phyloP scores from a whole-genome alignment of 2,329 filamentous ascomycete genomes.

The Pezicula carpinea region DNA sequence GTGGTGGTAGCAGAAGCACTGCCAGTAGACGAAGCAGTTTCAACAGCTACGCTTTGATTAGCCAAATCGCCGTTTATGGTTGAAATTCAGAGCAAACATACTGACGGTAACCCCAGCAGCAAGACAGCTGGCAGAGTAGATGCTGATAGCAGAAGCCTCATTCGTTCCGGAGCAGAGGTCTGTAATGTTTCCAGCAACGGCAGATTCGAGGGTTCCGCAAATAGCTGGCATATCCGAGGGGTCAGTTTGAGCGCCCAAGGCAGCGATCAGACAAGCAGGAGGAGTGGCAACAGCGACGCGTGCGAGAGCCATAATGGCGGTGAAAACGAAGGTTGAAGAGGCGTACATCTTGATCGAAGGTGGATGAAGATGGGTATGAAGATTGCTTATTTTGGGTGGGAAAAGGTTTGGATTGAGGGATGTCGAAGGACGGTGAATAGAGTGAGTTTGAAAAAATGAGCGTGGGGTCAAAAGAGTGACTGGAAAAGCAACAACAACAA shows the following conservation, averaged over 20 bases:
- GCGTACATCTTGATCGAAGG: constrained; percentile 18
- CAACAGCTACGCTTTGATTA: constrained; percentile 9
- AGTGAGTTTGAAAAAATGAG: constrained; percentile 11
- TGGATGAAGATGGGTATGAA: constrained; percentile 2
- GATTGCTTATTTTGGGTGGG: background rate
- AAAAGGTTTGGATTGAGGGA: constrained; percentile 1
- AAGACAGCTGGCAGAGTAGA: constrained; percentile 16
- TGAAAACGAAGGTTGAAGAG: constrained; percentile 17
- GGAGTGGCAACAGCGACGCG: constrained; percentile 18
- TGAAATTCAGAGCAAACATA: constrained; percentile 4
- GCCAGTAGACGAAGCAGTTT: constrained; percentile 8
- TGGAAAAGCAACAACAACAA: constrained; percentile 5
- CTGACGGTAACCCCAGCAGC: constrained; percentile 13
- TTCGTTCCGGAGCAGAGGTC: constrained; percentile 10
- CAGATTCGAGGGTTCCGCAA: constrained; percentile 11
- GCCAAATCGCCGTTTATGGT: background rate
- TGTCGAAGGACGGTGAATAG: constrained; percentile 15
- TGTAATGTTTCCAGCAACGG: constrained; percentile 12
- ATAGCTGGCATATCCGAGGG: constrained; percentile 16
- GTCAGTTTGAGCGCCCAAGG: constrained; percentile 17
- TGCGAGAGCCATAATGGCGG: constrained; percentile 14
- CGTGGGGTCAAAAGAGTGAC: constrained; percentile 16
- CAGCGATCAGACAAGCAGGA: constrained; percentile 24
- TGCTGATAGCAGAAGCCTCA: constrained; percentile 12
- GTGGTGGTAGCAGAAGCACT: constrained; percentile 12